phyloP scores from a whole-genome alignment of 148 eudicot species.

The Chenopodium album region DNA sequence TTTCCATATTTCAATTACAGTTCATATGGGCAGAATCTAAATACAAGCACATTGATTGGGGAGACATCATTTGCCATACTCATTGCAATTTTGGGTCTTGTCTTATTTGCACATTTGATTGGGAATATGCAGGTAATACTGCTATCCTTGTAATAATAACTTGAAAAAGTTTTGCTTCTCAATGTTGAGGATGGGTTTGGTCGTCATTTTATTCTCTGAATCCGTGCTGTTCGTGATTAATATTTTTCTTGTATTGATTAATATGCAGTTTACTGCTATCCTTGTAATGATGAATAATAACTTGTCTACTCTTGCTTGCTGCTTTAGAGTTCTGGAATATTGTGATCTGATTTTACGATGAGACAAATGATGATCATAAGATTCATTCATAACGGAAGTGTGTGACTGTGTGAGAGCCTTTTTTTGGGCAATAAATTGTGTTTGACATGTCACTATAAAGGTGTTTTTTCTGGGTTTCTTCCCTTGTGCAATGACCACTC shows the following conservation, averaged over 20 bases:
- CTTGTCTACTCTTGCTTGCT: neutral
- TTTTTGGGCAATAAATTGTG: neutral
- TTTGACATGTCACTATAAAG: neutral
- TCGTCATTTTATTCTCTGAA: neutral
- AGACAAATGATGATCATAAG: neutral
- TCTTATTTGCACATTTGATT: conserved; percentile 89
- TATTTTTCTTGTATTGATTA: neutral
- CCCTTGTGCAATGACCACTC: neutral
- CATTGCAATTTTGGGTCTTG: conserved; percentile 90
- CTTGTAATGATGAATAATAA: neutral
- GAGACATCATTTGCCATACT: conserved; percentile 94
- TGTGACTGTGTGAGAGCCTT: neutral
- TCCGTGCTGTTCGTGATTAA: neutral
- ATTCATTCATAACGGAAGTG: no score
- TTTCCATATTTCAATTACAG: conserved; percentile 37
- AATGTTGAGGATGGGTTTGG: neutral
- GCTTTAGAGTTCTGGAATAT: neutral
- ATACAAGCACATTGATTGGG: conserved; percentile 82
- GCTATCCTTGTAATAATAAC: neutral
- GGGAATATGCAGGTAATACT: conserved; percentile 94
- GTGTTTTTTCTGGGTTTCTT: neutral
- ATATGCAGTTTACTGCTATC: no score
- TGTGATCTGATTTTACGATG: neutral
- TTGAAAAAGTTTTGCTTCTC: neutral
- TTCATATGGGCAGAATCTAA: conserved; percentile 89